A percentile compares a stretch with the other conserved stretches of the same genome.
These are phyloP conservation scores for Amanita inopinata DNA, from an alignment of 768 basidiomycete species.

Conservation along the genomic window DNA sequence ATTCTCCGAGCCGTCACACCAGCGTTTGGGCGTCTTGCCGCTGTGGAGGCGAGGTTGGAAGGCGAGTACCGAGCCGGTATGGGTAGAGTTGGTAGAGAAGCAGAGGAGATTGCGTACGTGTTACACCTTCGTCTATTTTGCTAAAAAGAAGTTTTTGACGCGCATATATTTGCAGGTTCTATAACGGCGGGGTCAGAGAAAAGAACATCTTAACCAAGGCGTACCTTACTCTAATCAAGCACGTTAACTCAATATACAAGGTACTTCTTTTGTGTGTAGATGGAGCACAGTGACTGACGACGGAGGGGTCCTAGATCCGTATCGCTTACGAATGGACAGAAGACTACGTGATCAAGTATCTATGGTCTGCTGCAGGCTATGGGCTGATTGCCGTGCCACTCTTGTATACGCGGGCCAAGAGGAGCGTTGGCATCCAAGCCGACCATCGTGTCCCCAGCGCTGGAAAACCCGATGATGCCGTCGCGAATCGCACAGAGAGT, in stretches of 20 bases:
- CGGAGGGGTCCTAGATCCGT: too few species aligned
- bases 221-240: conserved; percentile 73
- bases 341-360: conserved; percentile 93
- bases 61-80: conserved; percentile 90
- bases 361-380: conserved; percentile 93
- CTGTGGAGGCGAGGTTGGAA: conserved; percentile 77
- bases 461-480: conserved; percentile 24
- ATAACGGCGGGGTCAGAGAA: conserved; percentile 81
- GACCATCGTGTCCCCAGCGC: conserved; percentile 7
- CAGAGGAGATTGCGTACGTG: conserved; percentile 85
- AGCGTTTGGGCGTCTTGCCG: conserved; percentile 84
- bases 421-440: conserved; percentile 24
- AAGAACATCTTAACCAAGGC: conserved; percentile 70
- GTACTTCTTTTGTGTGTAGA: conserved; percentile 22
- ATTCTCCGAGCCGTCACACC: conserved; percentile 83
- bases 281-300: not conserved
- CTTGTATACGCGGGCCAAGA: conserved; percentile 52
- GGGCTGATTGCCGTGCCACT: conserved; percentile 86
- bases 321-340: conserved; percentile 95
- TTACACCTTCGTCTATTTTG: not conserved
- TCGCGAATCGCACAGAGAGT: conserved; percentile 42
- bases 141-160: not conserved
- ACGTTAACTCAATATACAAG: conserved; percentile 90
- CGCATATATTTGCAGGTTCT: conserved; percentile 50
- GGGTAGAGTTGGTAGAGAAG: conserved; percentile 76